Percentiles rank a stretch among this genome's conserved stretches.
Conservation (phyloP, 148 eudicot species). For the Nepenthes mirabilis region DNA sequence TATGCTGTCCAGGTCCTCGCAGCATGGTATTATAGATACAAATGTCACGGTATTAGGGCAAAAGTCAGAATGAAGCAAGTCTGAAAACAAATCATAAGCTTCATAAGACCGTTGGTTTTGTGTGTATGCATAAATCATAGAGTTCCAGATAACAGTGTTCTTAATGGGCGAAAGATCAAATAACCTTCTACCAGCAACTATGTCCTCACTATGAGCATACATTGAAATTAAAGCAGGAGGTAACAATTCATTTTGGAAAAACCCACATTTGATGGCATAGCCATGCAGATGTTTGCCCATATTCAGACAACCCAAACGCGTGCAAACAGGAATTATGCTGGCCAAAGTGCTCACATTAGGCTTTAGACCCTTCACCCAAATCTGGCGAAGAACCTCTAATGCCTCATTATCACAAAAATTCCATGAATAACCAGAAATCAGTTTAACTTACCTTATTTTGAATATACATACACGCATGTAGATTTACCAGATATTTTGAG, state of each 20-base stretch:
- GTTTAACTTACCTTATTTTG: not conserved
- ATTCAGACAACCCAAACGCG: slow-evolving; percentile 20
- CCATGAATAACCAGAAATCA: slow-evolving; percentile 49
- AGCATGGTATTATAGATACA: slow-evolving; percentile 48
- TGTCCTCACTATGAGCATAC: slow-evolving; percentile 35
- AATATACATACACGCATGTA: too few species aligned
- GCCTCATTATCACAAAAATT: slow-evolving; percentile 41
- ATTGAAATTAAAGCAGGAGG: slow-evolving; percentile 46
- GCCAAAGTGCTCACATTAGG: slow-evolving; percentile 54
- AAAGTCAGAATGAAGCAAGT: slow-evolving; percentile 24
- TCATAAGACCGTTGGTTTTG: slow-evolving; percentile 20
- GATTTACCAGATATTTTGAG: too few species aligned
- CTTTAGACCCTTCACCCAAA: slow-evolving; percentile 23
- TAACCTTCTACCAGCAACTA: slow-evolving; percentile 22
- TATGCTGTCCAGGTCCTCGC: slow-evolving; percentile 23
- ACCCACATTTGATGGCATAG: slow-evolving; percentile 43
- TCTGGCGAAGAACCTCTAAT: slow-evolving; percentile 5
- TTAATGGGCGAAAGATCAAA: slow-evolving; percentile 24
- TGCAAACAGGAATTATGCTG: slow-evolving; percentile 42
- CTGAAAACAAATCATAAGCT: slow-evolving; percentile 28
- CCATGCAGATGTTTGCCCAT: slow-evolving; percentile 44
- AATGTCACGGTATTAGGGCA: slow-evolving; percentile 39
- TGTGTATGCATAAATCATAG: slow-evolving; percentile 44
- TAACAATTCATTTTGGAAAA: slow-evolving; percentile 21
- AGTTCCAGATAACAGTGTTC: slow-evolving; percentile 40